phyloP scores from a whole-genome alignment of 2,329 filamentous ascomycete species.

The Cyphellophora europaea region DNA sequence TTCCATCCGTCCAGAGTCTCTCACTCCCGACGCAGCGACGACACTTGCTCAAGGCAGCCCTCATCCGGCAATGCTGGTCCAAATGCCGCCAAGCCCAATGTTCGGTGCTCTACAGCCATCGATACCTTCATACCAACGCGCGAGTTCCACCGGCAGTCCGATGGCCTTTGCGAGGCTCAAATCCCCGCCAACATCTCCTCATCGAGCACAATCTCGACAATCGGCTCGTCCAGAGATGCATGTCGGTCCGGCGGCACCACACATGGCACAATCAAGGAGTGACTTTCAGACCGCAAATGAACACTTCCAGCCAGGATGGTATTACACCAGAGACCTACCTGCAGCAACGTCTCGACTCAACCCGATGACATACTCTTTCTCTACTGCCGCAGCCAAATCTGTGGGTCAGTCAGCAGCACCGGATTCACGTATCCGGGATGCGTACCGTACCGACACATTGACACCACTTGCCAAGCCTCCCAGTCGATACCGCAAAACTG shows the following conservation, averaged over 20 bases:
- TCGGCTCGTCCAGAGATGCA: neutral
- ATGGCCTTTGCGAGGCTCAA: conserved; percentile 13
- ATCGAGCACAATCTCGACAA: neutral
- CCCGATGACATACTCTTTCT: conserved; percentile 15
- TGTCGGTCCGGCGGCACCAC: neutral
- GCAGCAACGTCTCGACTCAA: conserved; percentile 2
- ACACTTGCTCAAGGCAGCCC: too few relatives aligned
- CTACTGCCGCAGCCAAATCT: conserved; percentile 18
- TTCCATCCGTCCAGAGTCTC: too few relatives aligned
- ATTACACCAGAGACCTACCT: conserved; percentile 11
- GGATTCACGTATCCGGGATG: conserved; percentile 18
- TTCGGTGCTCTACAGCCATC: neutral
- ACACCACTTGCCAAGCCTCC: conserved; percentile 16
- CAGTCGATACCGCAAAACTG: conserved; percentile 16
- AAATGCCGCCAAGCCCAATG: too few relatives aligned
- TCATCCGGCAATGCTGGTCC: too few relatives aligned
- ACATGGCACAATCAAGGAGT: neutral
- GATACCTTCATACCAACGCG: conserved; percentile 10
- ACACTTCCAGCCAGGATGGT: conserved; percentile 19
- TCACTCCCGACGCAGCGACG: too few relatives aligned
- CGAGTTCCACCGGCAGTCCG: conserved; percentile 18
- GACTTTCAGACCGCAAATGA: conserved; percentile 6
- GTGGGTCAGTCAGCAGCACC: conserved; percentile 15
- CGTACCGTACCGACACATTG: conserved; percentile 19
- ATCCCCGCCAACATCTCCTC: conserved; percentile 4